Conservation (phyloP, 2,329 filamentous ascomycete genomes). For the Colletotrichum graminicola region DNA sequence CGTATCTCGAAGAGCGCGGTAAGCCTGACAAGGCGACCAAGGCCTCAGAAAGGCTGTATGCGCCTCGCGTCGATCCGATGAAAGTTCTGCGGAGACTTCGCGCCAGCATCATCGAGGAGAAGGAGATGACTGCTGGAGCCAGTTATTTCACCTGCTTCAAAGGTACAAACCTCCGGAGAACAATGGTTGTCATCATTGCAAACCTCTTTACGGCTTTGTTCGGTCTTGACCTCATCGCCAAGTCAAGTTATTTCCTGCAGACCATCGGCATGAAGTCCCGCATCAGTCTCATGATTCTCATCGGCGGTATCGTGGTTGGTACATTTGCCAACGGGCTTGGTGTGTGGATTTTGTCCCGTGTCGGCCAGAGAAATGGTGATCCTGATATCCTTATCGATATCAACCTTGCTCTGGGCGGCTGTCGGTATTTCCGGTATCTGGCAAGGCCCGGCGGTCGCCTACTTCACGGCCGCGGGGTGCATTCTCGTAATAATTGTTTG, state of each 20-base stretch:
- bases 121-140: conserved; percentile 46
- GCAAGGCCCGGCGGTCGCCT: conserved; percentile 52
- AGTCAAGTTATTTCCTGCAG: conserved; percentile 55
- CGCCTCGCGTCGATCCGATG: conserved; percentile 42
- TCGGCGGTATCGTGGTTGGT: conserved; percentile 58
- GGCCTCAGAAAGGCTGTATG: conserved; percentile 43
- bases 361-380: conserved; percentile 56
- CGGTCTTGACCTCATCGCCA: conserved; percentile 57
- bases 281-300: conserved; percentile 56
- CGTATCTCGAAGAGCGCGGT: conserved; percentile 43
- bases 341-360: conserved; percentile 57
- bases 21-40: conserved; percentile 41
- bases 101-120: conserved; percentile 57
- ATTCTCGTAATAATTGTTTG: conserved; percentile 58
- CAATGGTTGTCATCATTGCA: conserved; percentile 56
- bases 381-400: conserved; percentile 49
- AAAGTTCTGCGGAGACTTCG: conserved; percentile 43
- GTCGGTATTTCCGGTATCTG: conserved; percentile 62
- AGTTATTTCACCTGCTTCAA: conserved; percentile 60
- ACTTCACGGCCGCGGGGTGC: conserved; percentile 54
- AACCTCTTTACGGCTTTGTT: conserved; percentile 58
- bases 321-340: conserved; percentile 57
- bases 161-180: conserved; percentile 55
- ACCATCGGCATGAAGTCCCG: conserved; percentile 49
- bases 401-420: conserved; percentile 54